Evolutionary conservation across 2,329 filamentous ascomycete genomes (phyloP), one percentile per base, ranked within the genome.

Genomic region (Aspergillus awamori): DNA sequence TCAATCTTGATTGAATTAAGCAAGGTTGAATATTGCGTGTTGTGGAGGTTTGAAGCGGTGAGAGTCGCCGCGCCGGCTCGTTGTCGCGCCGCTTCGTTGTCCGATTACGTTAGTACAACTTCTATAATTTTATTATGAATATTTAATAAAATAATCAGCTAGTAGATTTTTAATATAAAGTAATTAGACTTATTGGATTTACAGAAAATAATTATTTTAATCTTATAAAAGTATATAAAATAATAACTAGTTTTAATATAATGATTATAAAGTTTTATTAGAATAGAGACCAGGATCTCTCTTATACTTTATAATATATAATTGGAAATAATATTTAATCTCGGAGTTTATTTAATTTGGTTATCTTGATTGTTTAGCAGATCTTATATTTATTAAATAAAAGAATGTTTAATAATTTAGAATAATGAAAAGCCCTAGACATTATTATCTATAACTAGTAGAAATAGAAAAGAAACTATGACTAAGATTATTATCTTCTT

Each of bases 371-470:
- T 33, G 36, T 30, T 39, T 30, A 33, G 17, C 30, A 13, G 15
- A 52, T 30, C 13, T 28, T 33, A 15, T 52, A 52, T 52, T 39
- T 39, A 39, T 39, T 39, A 52, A n/a, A n/a, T n/a, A 52, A 52
- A n/a, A 39, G 17, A 39, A 38, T 11, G 3, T 13, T 38, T 38
- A 38, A 11, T 38, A 38, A 11, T 2, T 38, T 11, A 11, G 2
- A 11, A 7, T 38, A 38, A 4, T 8, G 2, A 38, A 11, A 38
- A 38, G 10, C 15, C 10, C 4, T 11, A 13, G 15, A 38, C 8
- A 38, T 38, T 38, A 38, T 38, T 38, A 38, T 11, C 15, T 38
- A 38, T 11, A 11, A 8, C 1, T 6, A 38, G 8, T 11, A 38
- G 15, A 38, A 5, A 13, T 7, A n/a, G n/a, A 11, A 38, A 7